Evolutionary conservation across 768 basidiomycete species (phyloP), one percentile per base, ranked within the genome.

Genomic region (Tephrocybe sp.): DNA sequence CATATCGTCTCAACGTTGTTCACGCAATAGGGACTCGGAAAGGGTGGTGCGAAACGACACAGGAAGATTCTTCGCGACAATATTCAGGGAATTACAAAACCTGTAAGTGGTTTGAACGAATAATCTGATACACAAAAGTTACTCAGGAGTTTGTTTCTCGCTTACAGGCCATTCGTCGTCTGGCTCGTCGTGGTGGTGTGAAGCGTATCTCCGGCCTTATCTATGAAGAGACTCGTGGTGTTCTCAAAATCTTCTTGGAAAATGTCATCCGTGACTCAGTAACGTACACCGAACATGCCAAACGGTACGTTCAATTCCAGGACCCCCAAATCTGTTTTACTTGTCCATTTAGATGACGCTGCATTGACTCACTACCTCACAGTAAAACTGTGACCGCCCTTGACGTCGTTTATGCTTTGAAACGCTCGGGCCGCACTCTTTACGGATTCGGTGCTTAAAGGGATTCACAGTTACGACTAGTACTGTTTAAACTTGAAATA

Each of bases 221-320:
- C 70, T 87, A 89, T 73, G 87, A 88, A 62, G 87, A 89, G 75
- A 89, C 87, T 46, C 84, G 87, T 62, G 85, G 85, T 72, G 86
- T 88, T 46, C 78, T 88, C 68, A 89, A 87, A 77, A 81, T 82
- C 60, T 80, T 80, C 73, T 70, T 80, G 45, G 78, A 81, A 69
- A 83, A 82, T 60, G 80, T 92, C 16, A 57, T 57, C 25, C 52
- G 55, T 44, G 52, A 57, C 31, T 57, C 55, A 32, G 55, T 92
- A 58, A 92, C 89, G 60, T 92, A 92, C 76, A 92, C 91, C 55
- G 91, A 93, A 72, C 92, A 94, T 76, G 90, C 92, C 48, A 94
- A 94, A 72, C 82, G 88, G 75, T 77, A 52, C 39, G 74, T 64
- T n/a, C n/a, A n/a, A n/a, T n/a, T n/a, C n/a, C n/a, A n/a, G n/a